phyloP scores from a whole-genome alignment of 345 rosid species.

The Acer campestre region DNA sequence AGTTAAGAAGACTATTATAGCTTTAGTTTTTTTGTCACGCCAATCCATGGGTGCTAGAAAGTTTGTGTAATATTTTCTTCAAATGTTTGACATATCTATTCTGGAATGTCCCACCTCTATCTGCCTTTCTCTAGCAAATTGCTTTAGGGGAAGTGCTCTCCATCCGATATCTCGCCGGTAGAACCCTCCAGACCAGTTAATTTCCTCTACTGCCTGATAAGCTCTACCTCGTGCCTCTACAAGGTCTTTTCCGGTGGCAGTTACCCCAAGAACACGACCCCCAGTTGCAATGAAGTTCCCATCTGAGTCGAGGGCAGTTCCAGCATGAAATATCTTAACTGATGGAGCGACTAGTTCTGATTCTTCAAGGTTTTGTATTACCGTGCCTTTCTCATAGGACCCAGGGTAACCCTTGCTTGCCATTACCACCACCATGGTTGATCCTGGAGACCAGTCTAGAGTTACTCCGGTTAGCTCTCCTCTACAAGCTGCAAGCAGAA shows the following conservation, averaged over 20 bases:
- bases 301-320: conserved; percentile 63
- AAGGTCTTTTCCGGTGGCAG: conserved; percentile 77
- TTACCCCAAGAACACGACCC: conserved; percentile 93
- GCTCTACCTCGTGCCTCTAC: conserved; percentile 79
- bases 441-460: conserved; percentile 80
- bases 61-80: too few relatives aligned
- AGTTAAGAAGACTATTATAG: too few relatives aligned
- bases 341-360: conserved; percentile 64
- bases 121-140: conserved; percentile 23
- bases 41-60: too few relatives aligned
- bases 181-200: conserved; percentile 91
- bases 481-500: conserved; percentile 81
- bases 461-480: conserved; percentile 66
- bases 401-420: conserved; percentile 95
- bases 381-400: conserved; percentile 71
- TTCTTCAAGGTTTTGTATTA: conserved; percentile 74
- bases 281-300: conserved; percentile 75
- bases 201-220: conserved; percentile 62
- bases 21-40: too few relatives aligned
- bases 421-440: conserved; percentile 97
- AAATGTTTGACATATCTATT: too few relatives aligned
- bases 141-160: conserved; percentile 75
- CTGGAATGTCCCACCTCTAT: too few relatives aligned
- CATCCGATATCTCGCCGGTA: conserved; percentile 80
- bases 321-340: conserved; percentile 79